Conservation (phyloP, 371 early-diverging fungal species). For the Coemansia sp. region DNA sequence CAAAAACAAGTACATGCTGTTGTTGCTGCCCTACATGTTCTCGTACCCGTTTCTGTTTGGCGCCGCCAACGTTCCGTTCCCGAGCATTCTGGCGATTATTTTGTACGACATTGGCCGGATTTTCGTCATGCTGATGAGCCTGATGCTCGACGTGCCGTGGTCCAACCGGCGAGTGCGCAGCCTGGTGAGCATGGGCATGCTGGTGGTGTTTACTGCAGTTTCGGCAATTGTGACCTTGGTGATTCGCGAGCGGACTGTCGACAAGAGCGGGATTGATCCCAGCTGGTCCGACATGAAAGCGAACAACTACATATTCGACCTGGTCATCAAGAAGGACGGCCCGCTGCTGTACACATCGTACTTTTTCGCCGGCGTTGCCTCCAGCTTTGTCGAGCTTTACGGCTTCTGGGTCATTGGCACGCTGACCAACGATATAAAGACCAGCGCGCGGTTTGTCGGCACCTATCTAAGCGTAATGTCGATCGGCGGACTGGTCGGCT, state of each 20-base stretch:
- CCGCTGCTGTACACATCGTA: conserved; percentile 14
- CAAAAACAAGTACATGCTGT: conserved; percentile 34
- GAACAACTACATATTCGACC: conserved; percentile 10
- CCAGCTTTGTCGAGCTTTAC: conserved; percentile 37
- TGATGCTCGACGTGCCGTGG: conserved; percentile 36
- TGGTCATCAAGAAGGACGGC: conserved; percentile 6
- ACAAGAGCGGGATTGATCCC: conserved; percentile 4
- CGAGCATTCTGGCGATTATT: conserved; percentile 16
- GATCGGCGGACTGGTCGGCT: conserved; percentile 31
- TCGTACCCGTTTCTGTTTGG: conserved; percentile 35
- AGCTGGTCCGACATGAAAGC: conserved; percentile 8
- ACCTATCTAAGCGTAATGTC: conserved; percentile 36
- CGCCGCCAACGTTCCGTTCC: conserved; percentile 21
- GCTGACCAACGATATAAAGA: conserved; percentile 37
- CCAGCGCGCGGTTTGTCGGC: conserved; percentile 39
- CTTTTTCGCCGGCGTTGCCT: conserved; percentile 34
- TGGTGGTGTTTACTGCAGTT: conserved; percentile 2
- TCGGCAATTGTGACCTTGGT: conserved; percentile 13
- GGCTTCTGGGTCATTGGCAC: conserved; percentile 47
- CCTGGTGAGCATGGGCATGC: conserved; percentile 6
- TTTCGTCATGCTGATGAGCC: conserved; percentile 23
- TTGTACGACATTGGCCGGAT: conserved; percentile 35
- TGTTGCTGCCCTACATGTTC: conserved; percentile 39
- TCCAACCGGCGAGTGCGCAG: conserved; percentile 26
- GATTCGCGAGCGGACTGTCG: conserved; percentile 3